Evolutionary conservation across 2,329 filamentous ascomycete species (phyloP), one percentile per base, ranked within the genome.

Genomic region (Alternaria viburni): DNA sequence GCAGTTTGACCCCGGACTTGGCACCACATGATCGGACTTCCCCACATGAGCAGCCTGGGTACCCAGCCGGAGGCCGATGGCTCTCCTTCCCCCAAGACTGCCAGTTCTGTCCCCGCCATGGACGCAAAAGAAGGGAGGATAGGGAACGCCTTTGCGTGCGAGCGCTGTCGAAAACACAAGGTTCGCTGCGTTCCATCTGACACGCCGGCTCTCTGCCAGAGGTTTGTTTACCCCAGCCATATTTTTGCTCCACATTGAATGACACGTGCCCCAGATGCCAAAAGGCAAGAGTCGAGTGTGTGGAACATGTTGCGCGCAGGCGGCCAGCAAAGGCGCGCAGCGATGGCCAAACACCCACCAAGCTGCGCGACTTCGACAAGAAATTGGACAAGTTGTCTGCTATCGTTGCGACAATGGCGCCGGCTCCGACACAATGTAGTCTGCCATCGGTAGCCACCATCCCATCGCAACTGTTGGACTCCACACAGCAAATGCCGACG

Each of bases 141-240:
- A 62, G 75, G 77, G 47, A 79, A 79, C 59, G 76, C 77, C 4
- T 78, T 78, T 71, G 77, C 77, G 47, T 79, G 77, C 59, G 77
- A 78, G 59, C 66, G 77, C 30, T 79, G 77, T 61, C 70, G 77
- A 46, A 77, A 78, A 61, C 77, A 79, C 71, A 79, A 79, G 59
- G 77, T 79, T 28, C 68, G 76, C 49, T 79, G 77, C 51, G 76
- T 78, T 43, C 75, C 75, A 43, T 78, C 76, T 12, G 76, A 77
- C 15, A 71, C 71, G 25, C 62, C 74, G 47, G 67, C 66, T 41
- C 68, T 76, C 51, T 79, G 77, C 62, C 76, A 78, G 66, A 74
- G 77, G 77, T 78, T 72, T 59, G 65, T 72, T 68, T 62, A 55
- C 51, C 36, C 59, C 59, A 46, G 43, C 46, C 11, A 28, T 54